phyloP scores from a whole-genome alignment of 225 moss, liverwort and hornwort species.

The Physcomitrium patens region DNA sequence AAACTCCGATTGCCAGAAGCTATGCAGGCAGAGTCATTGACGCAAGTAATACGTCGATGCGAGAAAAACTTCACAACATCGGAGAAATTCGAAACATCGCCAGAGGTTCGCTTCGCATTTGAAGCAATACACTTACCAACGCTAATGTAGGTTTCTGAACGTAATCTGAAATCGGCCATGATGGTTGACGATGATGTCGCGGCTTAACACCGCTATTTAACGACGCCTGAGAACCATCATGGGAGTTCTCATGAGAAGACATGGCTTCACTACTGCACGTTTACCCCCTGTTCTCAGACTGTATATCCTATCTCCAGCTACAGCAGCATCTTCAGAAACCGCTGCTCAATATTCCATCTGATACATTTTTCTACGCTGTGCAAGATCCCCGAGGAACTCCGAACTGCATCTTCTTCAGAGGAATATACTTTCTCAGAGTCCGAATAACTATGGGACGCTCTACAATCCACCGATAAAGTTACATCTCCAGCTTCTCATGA shows the following conservation, averaged over 20 bases:
- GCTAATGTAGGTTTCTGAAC: conserved; percentile 80
- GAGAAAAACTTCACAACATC: background rate
- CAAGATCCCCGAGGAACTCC: conserved; percentile 3
- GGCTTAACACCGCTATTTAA: conserved; percentile 42
- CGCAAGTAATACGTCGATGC: background rate
- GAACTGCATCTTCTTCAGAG: conserved; percentile 9
- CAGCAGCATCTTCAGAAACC: background rate
- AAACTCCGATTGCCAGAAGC: background rate
- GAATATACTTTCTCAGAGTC: background rate
- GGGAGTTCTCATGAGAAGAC: conserved; percentile 37
- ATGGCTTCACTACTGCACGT: conserved; percentile 26
- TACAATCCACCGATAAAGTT: background rate
- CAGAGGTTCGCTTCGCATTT: background rate
- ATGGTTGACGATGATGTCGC: conserved; percentile 72
- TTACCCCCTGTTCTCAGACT: conserved; percentile 34
- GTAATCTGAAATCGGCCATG: conserved; percentile 91
- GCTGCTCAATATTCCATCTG: background rate
- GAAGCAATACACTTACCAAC: conserved; percentile 53
- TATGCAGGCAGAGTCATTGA: background rate
- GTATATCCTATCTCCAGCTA: conserved; percentile 7
- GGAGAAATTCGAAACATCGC: conserved; percentile 4
- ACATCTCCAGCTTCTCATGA: background rate
- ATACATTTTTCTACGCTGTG: background rate
- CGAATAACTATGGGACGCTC: background rate
- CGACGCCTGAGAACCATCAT: conserved; percentile 33